phyloP scores from a whole-genome alignment of 805 yeast species.

The Soucietia sequanensis region DNA sequence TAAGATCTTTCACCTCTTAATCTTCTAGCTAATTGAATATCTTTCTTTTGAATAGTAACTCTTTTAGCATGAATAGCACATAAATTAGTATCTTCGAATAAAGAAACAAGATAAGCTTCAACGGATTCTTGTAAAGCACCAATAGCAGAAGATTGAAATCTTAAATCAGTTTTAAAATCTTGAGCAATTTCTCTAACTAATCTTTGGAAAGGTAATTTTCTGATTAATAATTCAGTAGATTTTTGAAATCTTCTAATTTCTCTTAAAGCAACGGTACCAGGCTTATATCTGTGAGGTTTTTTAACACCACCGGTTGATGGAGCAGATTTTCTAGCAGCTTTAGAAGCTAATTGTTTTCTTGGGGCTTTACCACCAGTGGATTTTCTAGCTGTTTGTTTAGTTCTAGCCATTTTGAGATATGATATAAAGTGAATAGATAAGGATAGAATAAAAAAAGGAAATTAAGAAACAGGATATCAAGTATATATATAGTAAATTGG shows the following conservation, averaged over 20 bases:
- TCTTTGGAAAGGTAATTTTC: conserved; percentile 52
- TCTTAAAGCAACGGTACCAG: conserved; percentile 53
- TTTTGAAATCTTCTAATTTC: conserved; percentile 52
- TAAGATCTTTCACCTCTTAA: conserved; percentile 52
- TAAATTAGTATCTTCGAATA: conserved; percentile 50
- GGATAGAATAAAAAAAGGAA: too few relatives aligned
- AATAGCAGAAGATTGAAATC: conserved; percentile 49
- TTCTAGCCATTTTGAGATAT: conserved; percentile 42
- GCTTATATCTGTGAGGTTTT: conserved; percentile 53
- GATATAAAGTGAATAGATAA: background rate
- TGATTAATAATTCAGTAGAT: conserved; percentile 47
- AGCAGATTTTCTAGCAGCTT: conserved; percentile 52
- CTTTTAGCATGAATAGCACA: conserved; percentile 53
- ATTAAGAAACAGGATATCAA: too few relatives aligned
- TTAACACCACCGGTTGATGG: conserved; percentile 51
- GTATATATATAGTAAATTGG: too few relatives aligned
- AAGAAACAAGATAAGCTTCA: conserved; percentile 48
- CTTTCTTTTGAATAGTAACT: conserved; percentile 51
- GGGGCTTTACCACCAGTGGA: conserved; percentile 54
- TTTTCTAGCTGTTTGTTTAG: conserved; percentile 51
- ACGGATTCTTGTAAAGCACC: conserved; percentile 52
- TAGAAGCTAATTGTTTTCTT: conserved; percentile 51
- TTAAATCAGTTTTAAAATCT: conserved; percentile 49
- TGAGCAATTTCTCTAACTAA: conserved; percentile 51
- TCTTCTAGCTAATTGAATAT: conserved; percentile 51